phyloP scores from a whole-genome alignment of 495 filamentous ascomycete genomes.

The Penicillium paradoxum region DNA sequence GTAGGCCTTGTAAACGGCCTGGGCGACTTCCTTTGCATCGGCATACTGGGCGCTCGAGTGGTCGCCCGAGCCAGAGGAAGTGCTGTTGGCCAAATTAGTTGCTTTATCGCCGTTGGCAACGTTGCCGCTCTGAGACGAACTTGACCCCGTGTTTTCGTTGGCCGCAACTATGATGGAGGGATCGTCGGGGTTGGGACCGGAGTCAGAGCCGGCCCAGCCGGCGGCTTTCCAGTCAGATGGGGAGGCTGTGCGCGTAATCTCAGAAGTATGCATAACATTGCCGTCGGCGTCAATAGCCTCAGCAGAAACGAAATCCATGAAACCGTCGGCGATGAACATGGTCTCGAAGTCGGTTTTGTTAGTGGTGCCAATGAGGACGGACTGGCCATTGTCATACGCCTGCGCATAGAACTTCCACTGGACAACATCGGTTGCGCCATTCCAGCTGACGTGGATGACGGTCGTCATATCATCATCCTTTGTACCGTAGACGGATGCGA shows the following conservation, averaged over 20 bases:
- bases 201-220: conserved; percentile 25
- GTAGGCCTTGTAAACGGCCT: conserved; percentile 31
- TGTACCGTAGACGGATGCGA: conserved; percentile 36
- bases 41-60: conserved; percentile 7
- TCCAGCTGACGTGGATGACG: conserved; percentile 45
- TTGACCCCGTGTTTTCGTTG: conserved; percentile 10
- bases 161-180: conserved; percentile 25
- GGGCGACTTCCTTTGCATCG: conserved; percentile 30
- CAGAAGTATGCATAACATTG: conserved; percentile 29
- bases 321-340: conserved; percentile 41
- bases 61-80: not conserved
- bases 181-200: conserved; percentile 28
- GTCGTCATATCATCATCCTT: conserved; percentile 30
- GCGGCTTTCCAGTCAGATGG: conserved; percentile 34
- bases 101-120: conserved; percentile 11
- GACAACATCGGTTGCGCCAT: conserved; percentile 43
- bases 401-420: conserved; percentile 39
- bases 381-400: conserved; percentile 18
- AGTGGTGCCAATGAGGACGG: conserved; percentile 31
- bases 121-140: conserved; percentile 13
- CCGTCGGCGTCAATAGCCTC: conserved; percentile 35
- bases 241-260: conserved; percentile 21
- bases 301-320: conserved; percentile 35
- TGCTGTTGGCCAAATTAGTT: conserved; percentile 9
- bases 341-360: conserved; percentile 41